These are phyloP conservation scores for Ceratobasidium papillatum DNA, from an alignment of 1,284 basidiomycete genomes.

Conservation along the genomic window DNA sequence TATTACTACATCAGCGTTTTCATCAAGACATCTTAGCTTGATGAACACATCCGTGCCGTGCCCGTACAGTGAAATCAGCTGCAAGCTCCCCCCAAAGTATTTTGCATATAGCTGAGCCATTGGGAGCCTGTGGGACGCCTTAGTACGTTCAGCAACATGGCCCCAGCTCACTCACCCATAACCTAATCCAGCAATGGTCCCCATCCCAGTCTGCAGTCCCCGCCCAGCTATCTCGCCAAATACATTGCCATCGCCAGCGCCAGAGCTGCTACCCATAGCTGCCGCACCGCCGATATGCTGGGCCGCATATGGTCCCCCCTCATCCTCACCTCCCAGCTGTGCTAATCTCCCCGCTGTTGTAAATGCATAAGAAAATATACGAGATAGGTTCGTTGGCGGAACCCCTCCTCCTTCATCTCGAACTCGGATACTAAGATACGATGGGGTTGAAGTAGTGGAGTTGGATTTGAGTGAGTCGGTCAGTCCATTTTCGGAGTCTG, in stretches of 20 bases:
- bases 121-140: slow-evolving; percentile 59
- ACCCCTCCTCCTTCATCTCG: slow-evolving; percentile 90
- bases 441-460: slow-evolving; percentile 48
- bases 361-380: slow-evolving; percentile 90
- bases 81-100: slow-evolving; percentile 78
- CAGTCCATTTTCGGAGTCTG: slow-evolving; percentile 48
- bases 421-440: slow-evolving; percentile 78
- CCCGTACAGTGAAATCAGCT: slow-evolving; percentile 78
- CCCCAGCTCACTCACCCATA: slow-evolving; percentile 61
- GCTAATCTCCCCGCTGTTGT: slow-evolving; percentile 71
- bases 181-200: slow-evolving; percentile 83
- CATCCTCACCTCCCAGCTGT: slow-evolving; percentile 52
- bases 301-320: slow-evolving; percentile 74
- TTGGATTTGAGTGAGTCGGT: slow-evolving; percentile 48
- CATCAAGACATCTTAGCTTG: slow-evolving; percentile 74
- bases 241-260: slow-evolving; percentile 63
- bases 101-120: slow-evolving; percentile 84
- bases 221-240: slow-evolving; percentile 80
- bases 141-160: neutral
- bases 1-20: slow-evolving; percentile 49
- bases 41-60: slow-evolving; percentile 85
- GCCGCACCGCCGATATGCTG: slow-evolving; percentile 76
- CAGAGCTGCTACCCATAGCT: slow-evolving; percentile 59
- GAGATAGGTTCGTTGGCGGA: slow-evolving; percentile 72
- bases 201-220: slow-evolving; percentile 75